Base-by-base conservation (phyloP, 345 rosid species). In the Melaleuca quinquenervia region DNA sequence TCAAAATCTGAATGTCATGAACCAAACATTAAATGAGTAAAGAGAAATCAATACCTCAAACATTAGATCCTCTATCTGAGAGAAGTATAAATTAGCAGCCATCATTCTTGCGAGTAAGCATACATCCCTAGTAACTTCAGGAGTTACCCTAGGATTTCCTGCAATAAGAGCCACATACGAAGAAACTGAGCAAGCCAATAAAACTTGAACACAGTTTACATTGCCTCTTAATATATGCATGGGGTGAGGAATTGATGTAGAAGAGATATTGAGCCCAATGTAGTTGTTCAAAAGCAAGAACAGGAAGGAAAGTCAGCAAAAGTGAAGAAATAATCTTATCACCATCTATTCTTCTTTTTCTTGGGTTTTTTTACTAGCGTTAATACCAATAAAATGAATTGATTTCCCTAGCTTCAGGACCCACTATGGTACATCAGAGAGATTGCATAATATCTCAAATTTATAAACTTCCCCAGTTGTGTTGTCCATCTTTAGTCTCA, bases 141-240 rank as follows among this genome's bases (percentile, higher is more conserved):
- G 98, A 86, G 98, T 97, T 88, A 97, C 99, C 88, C 98, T 88
- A n/a, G 99, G 99, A 86, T 97, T 97, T 85, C 99, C 99, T 97
- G 90, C 83, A 89, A 84, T 56, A 55, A 53, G 84, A 21, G 86
- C 54, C 7, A 80, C 45, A 45, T n/a, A 78, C 8, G 55, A 74
- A 32, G 5, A 14, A 14, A 49, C 52, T 50, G 84, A 27, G n/a
- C 84, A 52, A 27, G 53, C 83, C 51, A 82, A 82, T 48, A 49
- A 82, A 45, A 12, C 27, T 0, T 24, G 53, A 24, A 12, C 83
- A 82, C 1, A 3, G 36, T 27, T 50, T n/a, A 82, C 52, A 45
- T 49, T 45, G 83, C 2, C 78, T 36, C 78, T 8, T 70, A 9
- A 70, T 70, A 36, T 7, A 70, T 11, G 80, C 80, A 70, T 70